Base-by-base conservation (phyloP, 1,284 basidiomycete species). In the Phylloboletellus chloephorus region DNA sequence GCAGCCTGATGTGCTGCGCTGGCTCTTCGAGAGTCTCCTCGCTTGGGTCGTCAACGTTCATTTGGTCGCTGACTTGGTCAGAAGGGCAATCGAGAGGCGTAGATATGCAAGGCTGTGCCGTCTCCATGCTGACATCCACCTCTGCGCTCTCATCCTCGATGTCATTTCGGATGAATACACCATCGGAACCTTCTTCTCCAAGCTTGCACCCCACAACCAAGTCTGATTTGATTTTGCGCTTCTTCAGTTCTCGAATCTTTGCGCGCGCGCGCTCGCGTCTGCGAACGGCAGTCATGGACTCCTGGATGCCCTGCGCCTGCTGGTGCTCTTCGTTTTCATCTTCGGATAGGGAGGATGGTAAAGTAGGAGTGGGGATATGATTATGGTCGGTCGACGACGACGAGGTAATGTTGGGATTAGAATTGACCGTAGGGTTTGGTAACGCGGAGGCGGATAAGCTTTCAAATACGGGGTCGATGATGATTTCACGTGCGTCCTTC, bases 391-490 rank as follows among this genome's bases (percentile, higher is more conserved):
- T 52, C 20, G 41, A 43, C 36, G 58, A 60, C 32, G 47, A 35
- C 4, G 44, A 24, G 37, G 40, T 60, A 57, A 45, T 20, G 21
- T 48, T 46, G 41, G 31, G 25, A 60, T 61, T 64, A 64, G 45
- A 37, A 19, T 51, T 55, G 41, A 59, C 52, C 9, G 56, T 63
- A 43, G 56, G 53, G n/a, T 59, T 60, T 31, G 47, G 29, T 42
- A 40, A 33, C 8, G 46, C 17, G 19, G 54, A 33, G 33, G 41
- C 11, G 51, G 54, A 67, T 41, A 68, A 63, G 8, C 53, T 54
- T 24, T 68, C 61, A 17, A 82, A 64, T 13, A 82, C 67, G 16
- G 82, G 82, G 48, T 84, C 82, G 39, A 86, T 53, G 17, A 85
- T 72, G 6, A 62, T 60, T 17, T 60, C 63, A 32, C 73, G 68